Evolutionary conservation across 345 rosid genomes (phyloP).

Genomic region (Camelina hispida): DNA sequence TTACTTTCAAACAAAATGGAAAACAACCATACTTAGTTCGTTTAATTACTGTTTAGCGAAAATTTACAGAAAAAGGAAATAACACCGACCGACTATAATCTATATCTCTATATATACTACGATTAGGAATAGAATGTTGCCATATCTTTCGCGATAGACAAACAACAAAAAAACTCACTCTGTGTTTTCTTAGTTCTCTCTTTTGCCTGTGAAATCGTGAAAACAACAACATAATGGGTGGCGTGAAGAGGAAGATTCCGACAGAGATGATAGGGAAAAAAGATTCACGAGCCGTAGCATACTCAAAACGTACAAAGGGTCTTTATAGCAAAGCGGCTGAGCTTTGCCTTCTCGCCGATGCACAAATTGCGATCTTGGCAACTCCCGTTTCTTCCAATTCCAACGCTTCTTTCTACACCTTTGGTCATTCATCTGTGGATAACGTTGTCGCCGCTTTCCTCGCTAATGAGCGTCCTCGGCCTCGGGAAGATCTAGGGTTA

Average conservation of each 20-base stretch:
- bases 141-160: too few species aligned
- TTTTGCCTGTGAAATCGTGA: too few species aligned
- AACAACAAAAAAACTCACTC: too few species aligned
- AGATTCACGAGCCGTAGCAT: not conserved
- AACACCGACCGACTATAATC: too few species aligned
- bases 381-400: slow-evolving; percentile 28
- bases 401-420: slow-evolving; percentile 19
- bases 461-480: slow-evolving; percentile 20
- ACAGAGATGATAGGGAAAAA: slow-evolving; percentile 10
- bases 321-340: slow-evolving; percentile 32
- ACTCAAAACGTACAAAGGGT: slow-evolving; percentile 35
- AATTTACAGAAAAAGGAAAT: too few species aligned
- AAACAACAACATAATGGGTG: slow-evolving; percentile 22
- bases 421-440: slow-evolving; percentile 39
- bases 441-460: slow-evolving; percentile 35
- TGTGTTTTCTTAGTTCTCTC: too few species aligned
- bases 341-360: slow-evolving; percentile 32
- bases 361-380: slow-evolving; percentile 18
- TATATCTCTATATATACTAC: too few species aligned
- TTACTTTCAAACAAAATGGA: not conserved
- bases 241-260: slow-evolving; percentile 15
- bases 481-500: not conserved
- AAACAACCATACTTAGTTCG: not conserved
- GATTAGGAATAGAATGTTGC: too few species aligned
- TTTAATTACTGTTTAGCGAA: too few species aligned